Evolutionary conservation across 768 basidiomycete genomes (phyloP).

Genomic region (Agrocybe pediades): DNA sequence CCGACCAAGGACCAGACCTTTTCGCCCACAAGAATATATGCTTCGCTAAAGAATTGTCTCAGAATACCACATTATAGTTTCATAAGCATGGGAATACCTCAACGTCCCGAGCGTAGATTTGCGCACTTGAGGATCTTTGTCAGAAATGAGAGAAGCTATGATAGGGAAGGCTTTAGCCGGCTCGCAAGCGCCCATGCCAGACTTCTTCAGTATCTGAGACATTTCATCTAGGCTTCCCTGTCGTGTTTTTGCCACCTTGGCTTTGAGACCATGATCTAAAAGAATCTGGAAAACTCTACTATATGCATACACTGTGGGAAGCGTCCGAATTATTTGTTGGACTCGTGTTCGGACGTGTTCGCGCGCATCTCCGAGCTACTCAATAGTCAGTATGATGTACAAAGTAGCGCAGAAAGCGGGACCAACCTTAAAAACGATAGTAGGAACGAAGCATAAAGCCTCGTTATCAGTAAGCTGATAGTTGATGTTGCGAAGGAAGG

Average conservation of each 20-base stretch:
- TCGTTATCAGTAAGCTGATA: slow-evolving; percentile 87
- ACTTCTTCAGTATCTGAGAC: slow-evolving; percentile 72
- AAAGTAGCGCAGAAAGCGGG: neutral
- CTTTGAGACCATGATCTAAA: slow-evolving; percentile 85
- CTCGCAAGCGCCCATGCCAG: slow-evolving; percentile 81
- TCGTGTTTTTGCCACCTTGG: slow-evolving; percentile 90
- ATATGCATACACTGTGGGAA: slow-evolving; percentile 91
- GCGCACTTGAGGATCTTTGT: slow-evolving; percentile 87
- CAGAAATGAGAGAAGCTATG: slow-evolving; percentile 79
- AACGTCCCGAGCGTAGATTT: slow-evolving; percentile 84
- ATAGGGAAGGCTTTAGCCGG: slow-evolving; percentile 78
- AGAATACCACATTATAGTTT: too few relatives aligned
- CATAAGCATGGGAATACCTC: too few relatives aligned
- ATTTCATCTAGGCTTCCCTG: slow-evolving; percentile 87
- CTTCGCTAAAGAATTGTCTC: slow-evolving; percentile 61
- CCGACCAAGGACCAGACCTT: slow-evolving; percentile 84
- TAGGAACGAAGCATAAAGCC: slow-evolving; percentile 85
- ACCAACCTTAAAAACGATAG: slow-evolving; percentile 83
- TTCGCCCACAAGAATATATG: slow-evolving; percentile 81
- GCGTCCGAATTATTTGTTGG: slow-evolving; percentile 78
- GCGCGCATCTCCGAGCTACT: slow-evolving; percentile 88
- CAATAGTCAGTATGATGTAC: neutral
- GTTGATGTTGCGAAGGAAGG: slow-evolving; percentile 70
- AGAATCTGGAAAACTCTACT: slow-evolving; percentile 89
- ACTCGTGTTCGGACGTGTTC: slow-evolving; percentile 81